Base-by-base conservation (phyloP, 2,329 filamentous ascomycete species). In the Fusarium sp. region DNA sequence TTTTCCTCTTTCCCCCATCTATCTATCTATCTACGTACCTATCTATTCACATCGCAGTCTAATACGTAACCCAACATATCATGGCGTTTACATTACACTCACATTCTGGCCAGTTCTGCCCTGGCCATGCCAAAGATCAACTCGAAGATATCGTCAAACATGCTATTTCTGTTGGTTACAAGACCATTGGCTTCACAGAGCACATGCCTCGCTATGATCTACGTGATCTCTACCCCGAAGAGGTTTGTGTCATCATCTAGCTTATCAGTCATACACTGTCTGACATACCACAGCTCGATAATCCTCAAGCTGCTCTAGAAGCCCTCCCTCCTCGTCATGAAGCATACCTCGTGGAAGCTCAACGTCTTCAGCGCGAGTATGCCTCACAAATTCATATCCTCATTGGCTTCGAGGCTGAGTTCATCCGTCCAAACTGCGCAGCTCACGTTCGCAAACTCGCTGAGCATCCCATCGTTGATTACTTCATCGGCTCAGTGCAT, bases 21-120 rank as follows among this genome's bases (percentile, higher is more conserved):
- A 15, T 10, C 22, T 12, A 18, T 11, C 33, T n/a, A 22, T 41
- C 33, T 50, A 7, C 35, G 22, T 26, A 7, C 35, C 24, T 26
- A 22, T 30, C 47, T 31, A 16, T 20, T 31, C 38, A 28, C 42
- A 14, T 45, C 38, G 10, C 36, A 31, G 30, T 57, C 33, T 54
- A 31, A 28, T 38, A 39, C 47, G 47, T 24, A 50, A 38, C 26
- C 31, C 26, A 22, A 42, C n/a, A 38, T 28, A 31, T 42, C 58
- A 98, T 98, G 96, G 95, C 95, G 4, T 97, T 97, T 85, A 97
- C 96, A 9, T 97, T 98, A 86, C 96, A 99, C 83, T 97, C 94
- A 79, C 96, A 99, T 84, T 98, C 96, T 41, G 96, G 96, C 72
- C 94, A 99, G 81, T 99, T 99, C 86, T 99, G 96, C 85, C 91